phyloP scores from a whole-genome alignment of 2,329 filamentous ascomycete genomes.

The Aspergillus amoenus region DNA sequence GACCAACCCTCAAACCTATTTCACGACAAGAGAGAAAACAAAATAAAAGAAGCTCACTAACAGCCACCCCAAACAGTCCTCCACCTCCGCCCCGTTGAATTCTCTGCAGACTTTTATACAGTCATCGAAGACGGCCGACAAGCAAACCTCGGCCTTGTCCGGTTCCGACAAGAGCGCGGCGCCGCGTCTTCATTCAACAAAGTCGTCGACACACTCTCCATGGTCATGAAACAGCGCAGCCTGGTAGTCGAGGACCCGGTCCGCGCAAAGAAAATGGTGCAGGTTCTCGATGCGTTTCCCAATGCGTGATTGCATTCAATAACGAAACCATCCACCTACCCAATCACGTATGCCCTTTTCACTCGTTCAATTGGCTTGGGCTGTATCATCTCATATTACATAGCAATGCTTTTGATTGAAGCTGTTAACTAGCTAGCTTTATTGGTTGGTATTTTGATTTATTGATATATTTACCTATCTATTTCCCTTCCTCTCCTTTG shows the following conservation, averaged over 20 bases:
- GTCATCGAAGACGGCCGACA: slow-evolving; percentile 82
- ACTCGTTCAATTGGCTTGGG: neutral
- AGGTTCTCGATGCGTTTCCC: slow-evolving; percentile 32
- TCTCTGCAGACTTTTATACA: slow-evolving; percentile 83
- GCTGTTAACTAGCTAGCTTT: too few relatives aligned
- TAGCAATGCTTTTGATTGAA: too few relatives aligned
- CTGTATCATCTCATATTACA: too few relatives aligned
- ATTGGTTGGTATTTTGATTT: too few relatives aligned
- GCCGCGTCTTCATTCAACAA: slow-evolving; percentile 85
- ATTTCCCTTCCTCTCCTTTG: too few relatives aligned
- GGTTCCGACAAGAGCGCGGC: slow-evolving; percentile 87
- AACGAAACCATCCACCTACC: neutral
- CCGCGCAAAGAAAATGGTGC: slow-evolving; percentile 68
- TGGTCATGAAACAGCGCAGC: slow-evolving; percentile 63
- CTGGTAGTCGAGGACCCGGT: slow-evolving; percentile 68
- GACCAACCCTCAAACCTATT: neutral
- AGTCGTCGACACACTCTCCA: slow-evolving; percentile 74
- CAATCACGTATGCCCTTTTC: neutral
- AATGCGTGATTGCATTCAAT: slow-evolving; percentile 5
- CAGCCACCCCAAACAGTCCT: slow-evolving; percentile 55
- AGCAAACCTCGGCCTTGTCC: slow-evolving; percentile 73
- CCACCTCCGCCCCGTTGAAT: slow-evolving; percentile 80
- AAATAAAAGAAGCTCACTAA: slow-evolving; percentile 15
- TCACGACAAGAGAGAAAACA: neutral
- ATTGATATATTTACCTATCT: too few relatives aligned